Evolutionary conservation across 129 eudicot genomes (phyloP).

Genomic region (Flaveria linearis): DNA sequence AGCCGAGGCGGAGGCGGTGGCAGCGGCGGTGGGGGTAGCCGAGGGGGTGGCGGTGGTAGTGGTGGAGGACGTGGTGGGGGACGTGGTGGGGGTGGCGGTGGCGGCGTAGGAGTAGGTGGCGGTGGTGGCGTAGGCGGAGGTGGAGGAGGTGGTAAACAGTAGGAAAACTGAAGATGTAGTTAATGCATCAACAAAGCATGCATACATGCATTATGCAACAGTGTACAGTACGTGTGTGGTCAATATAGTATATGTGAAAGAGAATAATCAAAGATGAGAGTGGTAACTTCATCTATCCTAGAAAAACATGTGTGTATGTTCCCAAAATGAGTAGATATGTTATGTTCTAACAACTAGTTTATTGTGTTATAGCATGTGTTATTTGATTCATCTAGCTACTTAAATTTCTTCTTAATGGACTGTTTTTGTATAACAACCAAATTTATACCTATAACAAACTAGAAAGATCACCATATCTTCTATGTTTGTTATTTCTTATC

Average conservation of each 20-base stretch:
- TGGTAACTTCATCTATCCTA: neutral
- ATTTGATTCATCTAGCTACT: neutral
- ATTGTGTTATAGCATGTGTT: neutral
- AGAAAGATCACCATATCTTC: too few species aligned
- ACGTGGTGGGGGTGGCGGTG: neutral
- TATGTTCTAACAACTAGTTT: neutral
- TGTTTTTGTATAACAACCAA: too few species aligned
- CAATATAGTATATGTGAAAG: neutral
- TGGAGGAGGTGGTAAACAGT: conserved; percentile 8
- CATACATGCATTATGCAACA: conserved; percentile 8
- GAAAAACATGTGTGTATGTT: neutral
- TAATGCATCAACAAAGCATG: neutral
- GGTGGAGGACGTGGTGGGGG: neutral
- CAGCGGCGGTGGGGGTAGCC: neutral
- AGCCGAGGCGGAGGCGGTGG: neutral
- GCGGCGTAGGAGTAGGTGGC: neutral
- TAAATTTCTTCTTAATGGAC: too few species aligned
- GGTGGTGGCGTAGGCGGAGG: conserved; percentile 4
- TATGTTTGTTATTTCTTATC: too few species aligned
- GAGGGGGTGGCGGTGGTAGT: neutral
- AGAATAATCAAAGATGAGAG: neutral
- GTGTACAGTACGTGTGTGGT: neutral
- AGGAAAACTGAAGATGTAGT: neutral
- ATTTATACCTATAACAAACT: too few species aligned
- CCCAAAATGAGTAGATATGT: neutral